These are phyloP conservation scores for Xylaria sp. DNA, from an alignment of 2,329 filamentous ascomycete genomes.

Conservation along the genomic window DNA sequence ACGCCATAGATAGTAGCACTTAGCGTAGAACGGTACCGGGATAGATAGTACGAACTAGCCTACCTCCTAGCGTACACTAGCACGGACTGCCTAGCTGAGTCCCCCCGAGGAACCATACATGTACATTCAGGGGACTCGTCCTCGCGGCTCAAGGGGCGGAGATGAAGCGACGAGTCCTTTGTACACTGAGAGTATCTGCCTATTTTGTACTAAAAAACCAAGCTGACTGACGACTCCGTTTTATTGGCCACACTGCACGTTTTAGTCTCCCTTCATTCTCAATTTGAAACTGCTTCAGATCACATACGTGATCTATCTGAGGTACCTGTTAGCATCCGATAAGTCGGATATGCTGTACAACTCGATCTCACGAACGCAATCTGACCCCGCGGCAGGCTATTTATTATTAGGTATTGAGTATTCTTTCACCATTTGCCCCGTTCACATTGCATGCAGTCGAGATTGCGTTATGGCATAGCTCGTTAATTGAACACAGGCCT, in stretches of 20 bases:
- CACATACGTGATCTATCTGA: neutral
- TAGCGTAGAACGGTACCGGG: neutral
- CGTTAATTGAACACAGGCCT: neutral
- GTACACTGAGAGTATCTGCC: slow-evolving; percentile 5
- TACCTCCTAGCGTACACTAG: neutral
- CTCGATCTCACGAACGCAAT: neutral
- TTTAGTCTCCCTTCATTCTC: slow-evolving; percentile 9
- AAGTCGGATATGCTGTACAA: neutral
- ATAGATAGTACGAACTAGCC: neutral
- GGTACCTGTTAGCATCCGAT: neutral
- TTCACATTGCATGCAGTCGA: neutral
- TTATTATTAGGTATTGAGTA: neutral
- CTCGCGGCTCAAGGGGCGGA: slow-evolving; percentile 19
- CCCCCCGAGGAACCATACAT: neutral
- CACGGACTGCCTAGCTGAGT: neutral
- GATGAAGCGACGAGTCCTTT: slow-evolving; percentile 23
- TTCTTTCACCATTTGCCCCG: neutral
- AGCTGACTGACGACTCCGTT: neutral
- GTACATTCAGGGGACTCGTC: slow-evolving; percentile 14
- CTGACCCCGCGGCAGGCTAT: neutral
- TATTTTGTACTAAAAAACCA: neutral
- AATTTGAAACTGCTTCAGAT: neutral
- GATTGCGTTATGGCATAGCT: neutral
- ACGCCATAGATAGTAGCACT: neutral
- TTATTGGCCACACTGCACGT: slow-evolving; percentile 10